Percentiles rank a stretch among this genome's conserved stretches.
Evolutionary conservation across 148 eudicot species (phyloP).

Genomic region (Chenopodium berlandieri): DNA sequence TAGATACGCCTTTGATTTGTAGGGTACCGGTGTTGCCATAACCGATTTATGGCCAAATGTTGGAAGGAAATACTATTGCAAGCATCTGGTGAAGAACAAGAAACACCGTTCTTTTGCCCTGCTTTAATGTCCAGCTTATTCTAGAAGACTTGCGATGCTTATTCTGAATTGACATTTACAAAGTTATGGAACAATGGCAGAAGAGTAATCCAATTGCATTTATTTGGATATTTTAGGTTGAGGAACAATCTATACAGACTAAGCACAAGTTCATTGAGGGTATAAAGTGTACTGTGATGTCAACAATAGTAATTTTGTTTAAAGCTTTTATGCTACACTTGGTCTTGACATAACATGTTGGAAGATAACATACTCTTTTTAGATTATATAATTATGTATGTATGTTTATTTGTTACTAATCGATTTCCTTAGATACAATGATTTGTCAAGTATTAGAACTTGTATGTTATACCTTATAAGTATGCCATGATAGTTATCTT

Average conservation of each 20-base stretch:
- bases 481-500: not conserved
- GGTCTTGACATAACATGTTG: not conserved
- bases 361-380: not conserved
- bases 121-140: not conserved
- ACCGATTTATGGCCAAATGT: not conserved
- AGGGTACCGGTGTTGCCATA: not conserved
- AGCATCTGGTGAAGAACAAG: not conserved
- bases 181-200: not conserved
- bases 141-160: not conserved
- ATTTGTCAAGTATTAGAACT: not conserved
- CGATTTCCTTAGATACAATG: not conserved
- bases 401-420: too few species aligned
- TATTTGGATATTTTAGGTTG: not conserved
- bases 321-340: not conserved
- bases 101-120: not conserved
- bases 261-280: not conserved
- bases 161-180: not conserved
- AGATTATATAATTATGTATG: not conserved
- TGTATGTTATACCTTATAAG: not conserved
- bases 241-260: not conserved
- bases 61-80: not conserved
- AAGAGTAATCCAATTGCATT: not conserved
- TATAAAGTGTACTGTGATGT: not conserved
- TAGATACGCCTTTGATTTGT: not conserved
- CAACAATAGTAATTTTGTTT: slow-evolving; percentile 3